Conservation (phyloP, 495 filamentous ascomycete species). For the Symbiotaphrina buchneri region DNA sequence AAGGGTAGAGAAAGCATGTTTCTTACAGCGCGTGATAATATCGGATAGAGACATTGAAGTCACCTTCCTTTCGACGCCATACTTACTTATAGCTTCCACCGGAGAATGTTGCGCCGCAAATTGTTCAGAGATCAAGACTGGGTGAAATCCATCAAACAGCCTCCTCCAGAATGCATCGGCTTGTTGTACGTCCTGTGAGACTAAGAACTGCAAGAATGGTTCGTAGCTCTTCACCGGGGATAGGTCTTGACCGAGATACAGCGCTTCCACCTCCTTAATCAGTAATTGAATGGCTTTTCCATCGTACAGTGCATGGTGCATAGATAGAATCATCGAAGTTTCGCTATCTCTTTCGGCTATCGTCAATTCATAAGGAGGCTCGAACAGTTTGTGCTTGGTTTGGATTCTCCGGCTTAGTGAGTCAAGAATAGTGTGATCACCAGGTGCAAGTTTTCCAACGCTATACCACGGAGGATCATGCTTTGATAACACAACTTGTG, state of each 20-base stretch:
- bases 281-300: constrained; percentile 43
- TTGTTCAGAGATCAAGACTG: too few species aligned
- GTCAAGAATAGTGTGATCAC: not conserved
- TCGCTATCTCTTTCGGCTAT: constrained; percentile 4
- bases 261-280: constrained; percentile 37
- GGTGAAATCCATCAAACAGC: constrained; percentile 23
- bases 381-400: not conserved
- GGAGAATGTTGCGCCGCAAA: too few species aligned
- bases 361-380: constrained; percentile 12
- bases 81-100: constrained; percentile 14
- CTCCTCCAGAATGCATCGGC: constrained; percentile 38
- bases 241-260: constrained; percentile 20
- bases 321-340: constrained; percentile 26
- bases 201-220: constrained; percentile 24
- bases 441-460: constrained; percentile 10
- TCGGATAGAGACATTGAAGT: constrained; percentile 15
- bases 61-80: constrained; percentile 4
- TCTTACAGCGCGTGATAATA: constrained; percentile 22
- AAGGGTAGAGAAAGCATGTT: constrained; percentile 33
- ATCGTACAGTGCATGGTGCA: constrained; percentile 72
- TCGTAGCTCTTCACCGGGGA: constrained; percentile 20
- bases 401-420: not conserved
- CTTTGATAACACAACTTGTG: constrained; percentile 29
- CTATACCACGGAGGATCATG: constrained; percentile 11
- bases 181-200: constrained; percentile 11